Evolutionary conservation across 169 alveolate species (phyloP), one percentile per base, ranked within the genome.

Genomic region (Cryptosporidium meleagridis): DNA sequence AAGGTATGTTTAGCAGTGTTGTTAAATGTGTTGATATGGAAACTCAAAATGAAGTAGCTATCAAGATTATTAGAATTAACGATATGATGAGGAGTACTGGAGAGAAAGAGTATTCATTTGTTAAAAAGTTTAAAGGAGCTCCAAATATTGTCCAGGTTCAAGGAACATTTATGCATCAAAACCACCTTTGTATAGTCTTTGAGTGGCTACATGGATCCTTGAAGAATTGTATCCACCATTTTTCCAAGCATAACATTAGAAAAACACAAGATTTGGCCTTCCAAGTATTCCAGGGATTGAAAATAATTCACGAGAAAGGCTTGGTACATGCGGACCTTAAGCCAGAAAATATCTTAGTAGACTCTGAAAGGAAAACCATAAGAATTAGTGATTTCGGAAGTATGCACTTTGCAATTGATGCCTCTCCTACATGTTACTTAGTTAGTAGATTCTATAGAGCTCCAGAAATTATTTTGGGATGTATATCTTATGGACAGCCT

Each of bases 341-440:
- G 91, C 99, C 99, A 23, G 99, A 98, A 87, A 98, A 98, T 93
- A 97, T 98, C 14, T 87, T 98, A 62, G 94, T 97, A 12, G 93
- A 95, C 61, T 94, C 95, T 51, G 97, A 96, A 75, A 92, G 94
- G 67, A 92, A 92, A 85, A 93, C 92, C 52, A 65, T 98, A 29
- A 97, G 97, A 93, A 96, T 98, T n/a, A 96, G 99, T 87, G 99
- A 98, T 91, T 95, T 98, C 75, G 99, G 99, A 58, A 96, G 98
- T 69, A 98, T 99, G 39, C 87, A 96, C 67, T 95, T 94, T 70
- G 93, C 93, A 52, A 94, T 95, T 21, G 99, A 97, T 91, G 95
- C 94, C 61, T 95, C 94, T 29, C 93, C 97, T 59, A 96, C 98
- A 12, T 97, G 98, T 58, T 96, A 97, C 89, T 93, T 98, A 52